Percentiles rank a stretch among this genome's conserved stretches.
Conservation (phyloP, 2,329 filamentous ascomycete genomes). For the Fusarium pseudograminearum region DNA sequence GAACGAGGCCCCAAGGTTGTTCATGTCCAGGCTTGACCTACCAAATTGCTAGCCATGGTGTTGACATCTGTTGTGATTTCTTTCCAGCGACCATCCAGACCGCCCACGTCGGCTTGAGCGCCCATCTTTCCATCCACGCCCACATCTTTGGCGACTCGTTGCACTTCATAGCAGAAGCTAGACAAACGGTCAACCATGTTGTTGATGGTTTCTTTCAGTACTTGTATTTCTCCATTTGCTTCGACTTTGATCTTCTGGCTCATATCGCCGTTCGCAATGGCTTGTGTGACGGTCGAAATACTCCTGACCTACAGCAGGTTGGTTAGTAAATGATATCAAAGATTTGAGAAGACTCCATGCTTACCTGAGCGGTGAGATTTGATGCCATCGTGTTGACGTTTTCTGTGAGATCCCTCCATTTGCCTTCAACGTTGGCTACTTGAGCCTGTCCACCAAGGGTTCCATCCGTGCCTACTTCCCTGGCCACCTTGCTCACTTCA, state of each 20-base stretch:
- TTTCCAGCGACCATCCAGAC: constrained; percentile 94
- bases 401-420: constrained; percentile 97
- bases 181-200: constrained; percentile 98
- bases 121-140: constrained; percentile 99
- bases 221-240: constrained; percentile 92
- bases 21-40: constrained; percentile 49
- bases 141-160: constrained; percentile 94
- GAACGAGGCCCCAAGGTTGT: not conserved
- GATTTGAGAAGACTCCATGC: constrained; percentile 17
- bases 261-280: constrained; percentile 95
- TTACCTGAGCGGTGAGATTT: constrained; percentile 74
- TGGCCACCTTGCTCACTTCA: constrained; percentile 94
- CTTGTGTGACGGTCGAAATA: constrained; percentile 94
- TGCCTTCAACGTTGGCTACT: constrained; percentile 94
- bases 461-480: constrained; percentile 96
- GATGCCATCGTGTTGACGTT: constrained; percentile 84
- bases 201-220: constrained; percentile 96
- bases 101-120: constrained; percentile 93
- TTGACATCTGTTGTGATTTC: constrained; percentile 98
- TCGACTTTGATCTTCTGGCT: constrained; percentile 96
- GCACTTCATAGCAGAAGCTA: constrained; percentile 95
- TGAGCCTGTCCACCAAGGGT: constrained; percentile 93
- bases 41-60: constrained; percentile 82
- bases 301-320: constrained; percentile 73
- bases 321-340: constrained; percentile 14